A percentile compares a stretch with the other conserved stretches of the same genome.
Conservation (phyloP, 805 yeast genomes). For the Metahyphopichia silvanorum region DNA sequence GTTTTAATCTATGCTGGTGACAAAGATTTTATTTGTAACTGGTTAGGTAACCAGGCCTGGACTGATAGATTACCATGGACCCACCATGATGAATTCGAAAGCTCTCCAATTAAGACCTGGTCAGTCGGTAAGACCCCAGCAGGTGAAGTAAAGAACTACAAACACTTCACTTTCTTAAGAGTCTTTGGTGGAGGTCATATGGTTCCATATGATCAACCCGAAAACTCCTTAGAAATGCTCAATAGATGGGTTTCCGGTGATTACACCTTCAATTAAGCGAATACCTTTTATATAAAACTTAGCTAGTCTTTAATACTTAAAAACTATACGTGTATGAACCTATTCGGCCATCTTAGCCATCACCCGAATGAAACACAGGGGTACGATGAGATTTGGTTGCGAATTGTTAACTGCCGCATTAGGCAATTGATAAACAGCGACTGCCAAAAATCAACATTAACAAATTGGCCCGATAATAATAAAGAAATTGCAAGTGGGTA, state of each 20-base stretch:
- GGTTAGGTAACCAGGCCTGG: constrained; percentile 91
- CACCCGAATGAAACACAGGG: no score
- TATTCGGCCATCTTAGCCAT: no score
- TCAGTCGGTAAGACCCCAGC: constrained; percentile 34
- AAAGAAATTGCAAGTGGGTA: no score
- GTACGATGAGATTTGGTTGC: no score
- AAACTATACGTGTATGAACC: no score
- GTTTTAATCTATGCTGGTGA: constrained; percentile 90
- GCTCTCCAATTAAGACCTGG: constrained; percentile 43
- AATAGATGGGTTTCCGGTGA: constrained; percentile 82
- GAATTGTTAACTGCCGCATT: no score
- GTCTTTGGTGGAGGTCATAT: constrained; percentile 91
- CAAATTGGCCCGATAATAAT: no score
- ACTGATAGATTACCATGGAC: constrained; percentile 66
- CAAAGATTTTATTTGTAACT: constrained; percentile 88
- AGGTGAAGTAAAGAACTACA: constrained; percentile 74
- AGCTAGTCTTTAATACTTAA: no score
- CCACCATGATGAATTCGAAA: constrained; percentile 46
- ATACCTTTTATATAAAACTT: no score
- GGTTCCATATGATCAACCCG: constrained; percentile 92
- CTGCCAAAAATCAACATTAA: no score
- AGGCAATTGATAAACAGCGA: no score
- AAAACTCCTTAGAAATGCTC: constrained; percentile 71
- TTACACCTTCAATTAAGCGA: constrained; percentile 1
- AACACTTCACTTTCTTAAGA: constrained; percentile 76